These are phyloP conservation scores for Arachnopeziza araneosa DNA, from an alignment of 2,329 filamentous ascomycete species.

Conservation along the genomic window DNA sequence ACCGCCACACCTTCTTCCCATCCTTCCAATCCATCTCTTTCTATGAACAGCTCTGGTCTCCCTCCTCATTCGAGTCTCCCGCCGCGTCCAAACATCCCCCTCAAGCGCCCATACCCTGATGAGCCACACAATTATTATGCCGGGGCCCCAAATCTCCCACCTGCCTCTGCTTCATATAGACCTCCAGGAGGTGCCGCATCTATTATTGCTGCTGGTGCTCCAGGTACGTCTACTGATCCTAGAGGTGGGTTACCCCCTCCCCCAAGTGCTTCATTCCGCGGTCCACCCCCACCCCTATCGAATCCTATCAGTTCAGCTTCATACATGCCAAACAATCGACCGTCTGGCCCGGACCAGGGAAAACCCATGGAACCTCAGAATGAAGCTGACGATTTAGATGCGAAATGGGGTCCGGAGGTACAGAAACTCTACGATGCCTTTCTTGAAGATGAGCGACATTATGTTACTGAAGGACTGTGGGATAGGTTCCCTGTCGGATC, in stretches of 20 bases:
- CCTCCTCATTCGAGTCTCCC: slow-evolving; percentile 32
- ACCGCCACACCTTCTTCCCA: slow-evolving; percentile 15
- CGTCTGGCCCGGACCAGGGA: slow-evolving; percentile 14
- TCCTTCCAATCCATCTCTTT: slow-evolving; percentile 18
- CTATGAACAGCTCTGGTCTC: slow-evolving; percentile 22
- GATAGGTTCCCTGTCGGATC: slow-evolving; percentile 74
- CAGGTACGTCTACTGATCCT: slow-evolving; percentile 30
- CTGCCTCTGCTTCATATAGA: slow-evolving; percentile 26
- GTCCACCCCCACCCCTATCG: slow-evolving; percentile 17
- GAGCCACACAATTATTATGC: slow-evolving; percentile 30
- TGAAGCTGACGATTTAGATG: slow-evolving; percentile 28
- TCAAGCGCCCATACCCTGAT: slow-evolving; percentile 23
- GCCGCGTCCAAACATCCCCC: slow-evolving; percentile 31
- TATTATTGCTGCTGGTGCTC: slow-evolving; percentile 29
- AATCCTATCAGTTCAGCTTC: slow-evolving; percentile 20
- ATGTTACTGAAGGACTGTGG: slow-evolving; percentile 75
- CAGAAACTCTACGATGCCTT: slow-evolving; percentile 69
- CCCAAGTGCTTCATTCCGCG: slow-evolving; percentile 28
- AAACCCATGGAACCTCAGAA: slow-evolving; percentile 20
- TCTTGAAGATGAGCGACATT: slow-evolving; percentile 64
- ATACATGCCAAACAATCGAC: slow-evolving; percentile 18
- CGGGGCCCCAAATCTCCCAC: slow-evolving; percentile 22
- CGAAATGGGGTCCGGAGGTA: slow-evolving; percentile 41
- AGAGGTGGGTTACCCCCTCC: slow-evolving; percentile 31
- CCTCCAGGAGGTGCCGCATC: slow-evolving; percentile 25